Evolutionary conservation across 345 rosid species (phyloP).

Genomic region (Adansonia digitata): DNA sequence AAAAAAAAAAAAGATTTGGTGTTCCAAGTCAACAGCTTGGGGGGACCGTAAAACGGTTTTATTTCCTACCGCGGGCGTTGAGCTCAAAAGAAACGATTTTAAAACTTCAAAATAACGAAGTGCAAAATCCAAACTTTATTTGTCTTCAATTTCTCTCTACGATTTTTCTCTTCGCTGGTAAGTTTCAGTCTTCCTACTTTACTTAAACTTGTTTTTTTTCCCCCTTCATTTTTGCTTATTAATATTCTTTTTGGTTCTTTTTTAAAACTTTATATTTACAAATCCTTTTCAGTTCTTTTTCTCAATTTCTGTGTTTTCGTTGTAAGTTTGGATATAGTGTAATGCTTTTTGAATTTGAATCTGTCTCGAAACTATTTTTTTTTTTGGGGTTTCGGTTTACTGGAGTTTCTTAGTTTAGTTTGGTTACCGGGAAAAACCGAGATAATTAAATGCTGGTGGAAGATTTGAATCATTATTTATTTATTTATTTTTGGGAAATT

Average conservation of each 20-base stretch:
- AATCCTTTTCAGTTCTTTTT: background rate
- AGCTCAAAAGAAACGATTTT: no score
- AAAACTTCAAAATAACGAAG: no score
- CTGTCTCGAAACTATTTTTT: background rate
- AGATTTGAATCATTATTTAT: background rate
- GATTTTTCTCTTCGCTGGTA: slow-evolving; percentile 11
- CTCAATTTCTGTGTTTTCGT: background rate
- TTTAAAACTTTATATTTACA: no score
- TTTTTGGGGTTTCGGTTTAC: background rate
- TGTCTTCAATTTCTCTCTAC: background rate
- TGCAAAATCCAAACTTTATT: background rate
- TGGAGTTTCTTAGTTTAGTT: background rate
- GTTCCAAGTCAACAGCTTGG: no score
- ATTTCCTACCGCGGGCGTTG: background rate
- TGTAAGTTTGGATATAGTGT: slow-evolving; percentile 7
- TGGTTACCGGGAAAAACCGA: background rate
- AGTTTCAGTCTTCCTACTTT: slow-evolving; percentile 2
- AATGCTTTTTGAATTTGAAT: slow-evolving; percentile 24
- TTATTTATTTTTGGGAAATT: no score
- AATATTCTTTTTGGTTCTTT: background rate
- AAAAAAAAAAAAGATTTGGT: no score
- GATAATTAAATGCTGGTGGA: background rate
- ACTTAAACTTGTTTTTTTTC: background rate
- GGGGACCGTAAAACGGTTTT: slow-evolving; percentile 8
- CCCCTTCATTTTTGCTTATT: background rate